Evolutionary conservation across 2,329 filamentous ascomycete genomes (phyloP).

Genomic region (Phialocephala sp.): DNA sequence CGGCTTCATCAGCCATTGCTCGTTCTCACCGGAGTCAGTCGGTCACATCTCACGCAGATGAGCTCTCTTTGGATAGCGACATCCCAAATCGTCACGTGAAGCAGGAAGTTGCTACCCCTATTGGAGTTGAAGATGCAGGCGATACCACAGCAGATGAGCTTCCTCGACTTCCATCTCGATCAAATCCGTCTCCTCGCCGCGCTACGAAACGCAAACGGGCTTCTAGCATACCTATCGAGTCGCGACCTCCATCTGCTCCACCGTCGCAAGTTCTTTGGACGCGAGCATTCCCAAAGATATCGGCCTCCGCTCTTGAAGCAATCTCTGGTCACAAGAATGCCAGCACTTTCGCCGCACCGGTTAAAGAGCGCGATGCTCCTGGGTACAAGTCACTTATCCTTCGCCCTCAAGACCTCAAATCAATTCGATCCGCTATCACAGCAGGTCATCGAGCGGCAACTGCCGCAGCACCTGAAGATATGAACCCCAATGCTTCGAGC

Average conservation of each 20-base stretch:
- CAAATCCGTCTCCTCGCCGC: conserved; percentile 44
- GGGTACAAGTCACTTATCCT: conserved; percentile 77
- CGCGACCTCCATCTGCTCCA: conserved; percentile 57
- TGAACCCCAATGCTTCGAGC: conserved; percentile 60
- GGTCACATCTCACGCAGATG: conserved; percentile 54
- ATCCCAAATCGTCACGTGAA: conserved; percentile 54
- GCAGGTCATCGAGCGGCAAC: conserved; percentile 72
- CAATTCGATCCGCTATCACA: conserved; percentile 76
- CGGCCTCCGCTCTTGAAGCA: conserved; percentile 74
- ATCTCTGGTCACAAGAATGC: conserved; percentile 79
- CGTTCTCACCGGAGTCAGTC: conserved; percentile 52
- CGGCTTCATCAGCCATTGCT: conserved; percentile 39
- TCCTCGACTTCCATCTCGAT: conserved; percentile 21
- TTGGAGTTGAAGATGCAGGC: conserved; percentile 58
- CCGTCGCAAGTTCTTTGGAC: conserved; percentile 76
- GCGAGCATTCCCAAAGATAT: conserved; percentile 75
- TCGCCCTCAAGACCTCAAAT: conserved; percentile 78
- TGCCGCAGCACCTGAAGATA: conserved; percentile 64
- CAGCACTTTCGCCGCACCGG: conserved; percentile 78
- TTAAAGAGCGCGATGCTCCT: conserved; percentile 77
- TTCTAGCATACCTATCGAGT: conserved; percentile 25
- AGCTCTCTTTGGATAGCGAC: conserved; percentile 53
- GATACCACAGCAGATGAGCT: conserved; percentile 61
- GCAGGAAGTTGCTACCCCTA: conserved; percentile 63
- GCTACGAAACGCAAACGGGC: conserved; percentile 63